Base-by-base conservation (phyloP, 495 filamentous ascomycete species). In the Hypoxylon cercidicola region DNA sequence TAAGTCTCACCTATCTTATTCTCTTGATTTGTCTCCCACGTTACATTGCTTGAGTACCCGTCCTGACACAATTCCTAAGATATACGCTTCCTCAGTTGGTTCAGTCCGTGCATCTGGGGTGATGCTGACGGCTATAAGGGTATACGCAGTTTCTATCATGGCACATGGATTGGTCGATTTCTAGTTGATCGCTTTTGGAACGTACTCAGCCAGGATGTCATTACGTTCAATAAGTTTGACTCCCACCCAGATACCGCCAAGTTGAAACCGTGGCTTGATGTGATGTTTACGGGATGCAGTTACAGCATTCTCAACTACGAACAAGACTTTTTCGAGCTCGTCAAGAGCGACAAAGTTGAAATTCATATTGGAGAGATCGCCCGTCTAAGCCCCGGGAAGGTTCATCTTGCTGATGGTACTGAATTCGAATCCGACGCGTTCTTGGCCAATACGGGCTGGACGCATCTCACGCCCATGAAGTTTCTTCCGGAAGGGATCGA, bases 271-370 rank as follows among this genome's bases (percentile, higher is more conserved):
- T 89, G 87, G 87, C 74, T 82, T 16, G 66, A 78, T 1, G 72
- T 86, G 5, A 89, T 93, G 74, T 92, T 87, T 79, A 79, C 80
- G 3, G 89, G 82, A 2, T 81, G 78, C 1, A 81, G 81, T 8
- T 80, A 90, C 46, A 84, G 81, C 40, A 90, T 92, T 65, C 79
- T 91, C 46, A 92, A 92, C 74, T 92, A 90, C 57, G 81, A 82
- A 0, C 85, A 81, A 9, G 75, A 90, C 67, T 81, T 92, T 71
- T 90, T 88, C 69, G 84, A 88, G 12, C 71, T 85, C 1, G 77
- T 93, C 16, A 79, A 76, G 34, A 76, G 82, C 43, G 88, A 86
- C 44, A 80, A 76, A 7, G 82, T 93, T 2, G 81, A 91, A 65
- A 77, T 90, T 70, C 34, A 51, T 23, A 35, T 19, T 4, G 16